A percentile compares a stretch with the other conserved stretches of the same genome.
Conservation (phyloP, 1,139 yeast species). For the Geotrichum cucujoidarum region DNA sequence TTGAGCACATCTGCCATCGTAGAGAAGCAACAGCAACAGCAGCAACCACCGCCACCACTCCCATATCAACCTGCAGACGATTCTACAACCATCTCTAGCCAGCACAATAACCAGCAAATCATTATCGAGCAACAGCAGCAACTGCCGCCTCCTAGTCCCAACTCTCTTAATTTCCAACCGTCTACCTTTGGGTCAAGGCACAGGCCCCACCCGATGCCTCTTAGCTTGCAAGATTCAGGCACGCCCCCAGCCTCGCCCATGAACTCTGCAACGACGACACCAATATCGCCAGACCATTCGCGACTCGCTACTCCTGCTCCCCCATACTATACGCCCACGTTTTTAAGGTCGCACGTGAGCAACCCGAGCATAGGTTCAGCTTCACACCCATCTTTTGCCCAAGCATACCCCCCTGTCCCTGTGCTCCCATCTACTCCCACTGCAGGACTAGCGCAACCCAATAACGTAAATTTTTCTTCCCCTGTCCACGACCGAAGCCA, state of each 20-base stretch:
- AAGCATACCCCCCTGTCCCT: conserved; percentile 23
- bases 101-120: conserved; percentile 18
- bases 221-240: not conserved
- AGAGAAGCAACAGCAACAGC: conserved; percentile 9
- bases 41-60: conserved; percentile 16
- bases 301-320: not conserved
- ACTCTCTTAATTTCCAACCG: conserved; percentile 2
- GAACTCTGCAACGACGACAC: conserved; percentile 13
- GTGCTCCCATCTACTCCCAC: conserved; percentile 24
- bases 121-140: conserved; percentile 20
- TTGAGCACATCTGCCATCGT: not conserved
- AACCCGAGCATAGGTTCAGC: conserved; percentile 1
- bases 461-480: conserved; percentile 3
- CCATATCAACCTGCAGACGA: conserved; percentile 7
- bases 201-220: conserved; percentile 47
- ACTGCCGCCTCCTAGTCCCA: conserved; percentile 6
- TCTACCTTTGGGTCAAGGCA: conserved; percentile 19
- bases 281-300: conserved; percentile 8
- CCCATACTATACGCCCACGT: conserved; percentile 4
- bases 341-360: not conserved
- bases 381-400: conserved; percentile 8
- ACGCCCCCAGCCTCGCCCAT: conserved; percentile 10
- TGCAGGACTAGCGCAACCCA: not conserved
- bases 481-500: conserved; percentile 14
- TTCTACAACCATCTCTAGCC: not conserved